Evolutionary conservation across 306 rosid species (phyloP).

Genomic region (Citrullus mucosospermus): DNA sequence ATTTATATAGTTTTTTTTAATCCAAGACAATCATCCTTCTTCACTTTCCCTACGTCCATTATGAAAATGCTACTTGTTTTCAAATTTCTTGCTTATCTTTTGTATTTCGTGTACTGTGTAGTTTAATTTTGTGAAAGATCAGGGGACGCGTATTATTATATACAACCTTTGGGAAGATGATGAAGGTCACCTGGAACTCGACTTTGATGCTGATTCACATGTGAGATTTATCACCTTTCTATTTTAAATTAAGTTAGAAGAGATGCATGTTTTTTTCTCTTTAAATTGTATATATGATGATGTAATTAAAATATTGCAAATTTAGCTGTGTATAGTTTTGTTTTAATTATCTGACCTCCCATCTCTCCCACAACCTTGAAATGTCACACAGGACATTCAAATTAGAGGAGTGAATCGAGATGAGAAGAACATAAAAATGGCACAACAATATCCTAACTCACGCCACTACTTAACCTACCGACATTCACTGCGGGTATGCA

Average conservation of each 20-base stretch:
- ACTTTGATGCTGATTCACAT: constrained; percentile 64
- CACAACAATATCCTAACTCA: constrained; percentile 62
- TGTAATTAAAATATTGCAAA: too few species aligned
- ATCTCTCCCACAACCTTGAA: neutral
- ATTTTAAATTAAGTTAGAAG: neutral
- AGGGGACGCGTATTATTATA: constrained; percentile 42
- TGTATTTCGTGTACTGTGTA: constrained; percentile 15
- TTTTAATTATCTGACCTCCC: too few species aligned
- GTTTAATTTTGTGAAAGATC: constrained; percentile 52
- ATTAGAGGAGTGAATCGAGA: constrained; percentile 86
- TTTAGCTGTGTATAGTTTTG: too few species aligned
- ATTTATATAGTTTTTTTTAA: too few species aligned
- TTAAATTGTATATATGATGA: too few species aligned
- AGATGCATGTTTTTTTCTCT: too few species aligned
- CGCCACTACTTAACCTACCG: constrained; percentile 78
- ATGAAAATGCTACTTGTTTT: too few species aligned
- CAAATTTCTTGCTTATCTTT: neutral
- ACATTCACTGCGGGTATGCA: constrained; percentile 73
- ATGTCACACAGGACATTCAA: constrained; percentile 59
- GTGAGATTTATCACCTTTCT: constrained; percentile 16
- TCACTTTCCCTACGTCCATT: too few species aligned
- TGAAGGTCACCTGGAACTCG: constrained; percentile 81
- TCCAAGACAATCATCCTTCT: neutral
- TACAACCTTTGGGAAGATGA: constrained; percentile 90
- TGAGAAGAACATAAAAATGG: constrained; percentile 85